These are phyloP conservation scores for Daldinia loculata DNA, from an alignment of 495 filamentous ascomycete genomes.

Conservation along the genomic window DNA sequence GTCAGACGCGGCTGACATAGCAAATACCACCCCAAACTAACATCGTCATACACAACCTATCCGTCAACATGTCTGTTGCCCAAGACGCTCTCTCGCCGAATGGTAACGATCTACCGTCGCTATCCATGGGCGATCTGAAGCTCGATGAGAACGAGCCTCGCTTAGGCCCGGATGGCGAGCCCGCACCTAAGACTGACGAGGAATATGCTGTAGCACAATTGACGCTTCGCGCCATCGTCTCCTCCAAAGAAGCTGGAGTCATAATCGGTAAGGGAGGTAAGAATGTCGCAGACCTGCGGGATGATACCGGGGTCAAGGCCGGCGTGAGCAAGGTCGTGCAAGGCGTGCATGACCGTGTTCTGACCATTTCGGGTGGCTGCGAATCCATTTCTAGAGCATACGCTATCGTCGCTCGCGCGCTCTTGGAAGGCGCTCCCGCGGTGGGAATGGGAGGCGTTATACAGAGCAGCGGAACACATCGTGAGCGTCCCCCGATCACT, in stretches of 20 bases:
- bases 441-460: conserved; percentile 94
- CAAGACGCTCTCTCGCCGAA: conserved; percentile 56
- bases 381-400: conserved; percentile 90
- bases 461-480: conserved; percentile 86
- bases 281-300: conserved; percentile 95
- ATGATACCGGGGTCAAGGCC: conserved; percentile 96
- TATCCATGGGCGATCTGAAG: conserved; percentile 56
- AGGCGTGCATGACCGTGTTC: conserved; percentile 93
- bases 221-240: conserved; percentile 96
- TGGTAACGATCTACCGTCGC: conserved; percentile 54
- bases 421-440: conserved; percentile 90
- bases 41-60: neutral
- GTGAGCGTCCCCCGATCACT: conserved; percentile 66
- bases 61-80: conserved; percentile 55
- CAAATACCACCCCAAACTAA: conserved; percentile 28
- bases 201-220: conserved; percentile 92
- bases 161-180: conserved; percentile 71
- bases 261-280: conserved; percentile 99
- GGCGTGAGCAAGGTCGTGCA: conserved; percentile 98
- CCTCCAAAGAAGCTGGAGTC: conserved; percentile 96
- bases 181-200: conserved; percentile 86
- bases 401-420: conserved; percentile 86
- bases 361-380: conserved; percentile 90
- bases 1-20: conserved; percentile 32
- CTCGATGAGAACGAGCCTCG: conserved; percentile 63